Evolutionary conservation across 352 stramenopile genomes (phyloP), one percentile per base, ranked within the genome.

Genomic region (Hyaloperonospora brassicae): DNA sequence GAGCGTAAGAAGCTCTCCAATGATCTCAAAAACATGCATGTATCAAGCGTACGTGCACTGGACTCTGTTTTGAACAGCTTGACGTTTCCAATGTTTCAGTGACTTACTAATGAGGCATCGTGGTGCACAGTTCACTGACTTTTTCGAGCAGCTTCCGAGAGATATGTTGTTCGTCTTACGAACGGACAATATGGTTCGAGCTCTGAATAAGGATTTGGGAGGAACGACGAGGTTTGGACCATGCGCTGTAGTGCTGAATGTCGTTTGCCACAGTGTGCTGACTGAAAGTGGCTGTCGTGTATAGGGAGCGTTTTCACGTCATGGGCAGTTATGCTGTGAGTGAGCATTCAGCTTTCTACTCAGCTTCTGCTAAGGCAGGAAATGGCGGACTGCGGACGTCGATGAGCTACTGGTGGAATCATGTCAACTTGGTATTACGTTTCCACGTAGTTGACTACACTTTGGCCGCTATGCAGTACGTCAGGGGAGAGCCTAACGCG

Each of bases 141-240:
- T 96, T 55, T 47, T 97, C 17, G 71, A 94, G 67, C 74, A 86
- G 27, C 55, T 97, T 47, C 88, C 88, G 6, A 75, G 84, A 6
- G 88, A 97, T 51, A 93, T 97, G 79, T 57, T 96, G 12, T 97
- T 96, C 50, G 80, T 97, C 14, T 89, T 95, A 42, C 83, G 86
- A 27, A 95, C 83, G 21, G 95, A 90, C 64, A 95, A 96, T 57
- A 92, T 97, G 73, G 85, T 95, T 40, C 84, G 88, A 5, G 70
- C 79, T 22, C 64, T 97, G 22, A 97, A 96, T 67, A 94, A 95
- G 49, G 81, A 91, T 21, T 61, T 94, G 0, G 84, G 84, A 34
- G 84, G 86, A 9, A 86, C 80, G 2, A 90, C 74, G 0, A 71
- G 79, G 70, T 87, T 44, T 35, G 59, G 39, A 27, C 39, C 35